phyloP scores from a whole-genome alignment of 2,329 filamentous ascomycete species.

The Colletotrichum limetticola region DNA sequence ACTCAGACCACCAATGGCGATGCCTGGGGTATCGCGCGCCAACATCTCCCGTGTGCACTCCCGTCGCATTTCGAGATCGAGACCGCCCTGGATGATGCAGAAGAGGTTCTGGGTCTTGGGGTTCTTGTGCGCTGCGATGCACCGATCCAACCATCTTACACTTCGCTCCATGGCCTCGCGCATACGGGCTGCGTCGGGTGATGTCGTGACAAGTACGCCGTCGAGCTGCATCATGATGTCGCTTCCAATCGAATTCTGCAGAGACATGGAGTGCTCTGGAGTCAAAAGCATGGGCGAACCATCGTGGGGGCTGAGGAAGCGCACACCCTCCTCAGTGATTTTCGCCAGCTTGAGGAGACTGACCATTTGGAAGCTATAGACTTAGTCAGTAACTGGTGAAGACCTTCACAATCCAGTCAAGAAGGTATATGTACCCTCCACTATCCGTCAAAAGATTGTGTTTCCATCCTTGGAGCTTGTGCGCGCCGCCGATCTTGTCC shows the following conservation, averaged over 20 bases:
- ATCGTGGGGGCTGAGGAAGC: conserved; percentile 96
- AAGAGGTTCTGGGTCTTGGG: conserved; percentile 91
- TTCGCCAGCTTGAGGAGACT: conserved; percentile 92
- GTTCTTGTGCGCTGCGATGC: conserved; percentile 88
- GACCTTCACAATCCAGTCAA: background rate
- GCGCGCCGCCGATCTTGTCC: conserved; percentile 88
- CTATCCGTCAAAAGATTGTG: conserved; percentile 92
- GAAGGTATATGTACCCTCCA: conserved; percentile 64
- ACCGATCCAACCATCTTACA: conserved; percentile 94
- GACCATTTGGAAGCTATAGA: conserved; percentile 95
- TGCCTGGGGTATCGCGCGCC: conserved; percentile 89
- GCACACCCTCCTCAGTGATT: conserved; percentile 94
- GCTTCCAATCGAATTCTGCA: conserved; percentile 97
- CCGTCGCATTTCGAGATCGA: conserved; percentile 86
- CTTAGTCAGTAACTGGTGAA: conserved; percentile 18
- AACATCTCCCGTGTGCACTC: conserved; percentile 92
- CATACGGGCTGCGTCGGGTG: conserved; percentile 88
- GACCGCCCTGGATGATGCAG: conserved; percentile 96
- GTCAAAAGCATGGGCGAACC: conserved; percentile 96
- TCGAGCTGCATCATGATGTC: conserved; percentile 99
- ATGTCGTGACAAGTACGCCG: conserved; percentile 96
- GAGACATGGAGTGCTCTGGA: conserved; percentile 93
- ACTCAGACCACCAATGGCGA: conserved; percentile 94
- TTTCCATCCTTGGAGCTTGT: conserved; percentile 94
- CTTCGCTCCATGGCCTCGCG: conserved; percentile 94